Evolutionary conservation across 2,329 filamentous ascomycete genomes (phyloP), one percentile per base, ranked within the genome.

Genomic region (Xenosphaeropsis pyriputrescens): DNA sequence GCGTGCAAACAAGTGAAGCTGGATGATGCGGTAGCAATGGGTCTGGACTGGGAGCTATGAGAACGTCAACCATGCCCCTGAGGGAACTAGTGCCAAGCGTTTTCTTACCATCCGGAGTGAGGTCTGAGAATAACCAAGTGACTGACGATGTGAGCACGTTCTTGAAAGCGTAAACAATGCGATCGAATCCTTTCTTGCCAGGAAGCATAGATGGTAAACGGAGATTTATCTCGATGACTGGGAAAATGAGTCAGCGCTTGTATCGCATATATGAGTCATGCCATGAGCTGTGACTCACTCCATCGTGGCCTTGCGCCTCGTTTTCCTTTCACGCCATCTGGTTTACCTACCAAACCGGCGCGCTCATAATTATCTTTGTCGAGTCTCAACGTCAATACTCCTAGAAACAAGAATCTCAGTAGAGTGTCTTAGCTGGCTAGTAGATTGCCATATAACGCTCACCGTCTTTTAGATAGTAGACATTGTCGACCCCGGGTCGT

Each of bases 341-440:
- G 70, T 45, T 75, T 77, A 1, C 89, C 89, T 1, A 77, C 72
- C 0, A 98, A 64, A 0, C 91, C 91, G 34, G 80, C 77, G 35
- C 79, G 71, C 57, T 96, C 86, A 56, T 88, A 95, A 1, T 73
- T 76, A 38, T 86, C 76, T 47, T 79, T 85, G 45, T 85, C 80
- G 18, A 96, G 66, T 48, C 85, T 81, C 48, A 98, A 67, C 4
- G 68, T 74, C 26, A 98, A 64, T 1, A 72, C 60, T 0, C 85
- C 85, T 83, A 34, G 6, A 31, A 4, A 29, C n/a, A n/a, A 11
- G 12, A 31, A 33, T 29, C 30, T 39, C 51, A 36, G 41, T 43
- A 8, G 19, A 14, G 18, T 13, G 34, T 13, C 34, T 30, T 11
- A 15, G 18, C 26, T 26, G 22, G 8, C 22, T 26, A 11, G 5